These are phyloP conservation scores for Funneliformis caledonium DNA, from an alignment of 371 early-diverging fungal genomes.

Conservation along the genomic window DNA sequence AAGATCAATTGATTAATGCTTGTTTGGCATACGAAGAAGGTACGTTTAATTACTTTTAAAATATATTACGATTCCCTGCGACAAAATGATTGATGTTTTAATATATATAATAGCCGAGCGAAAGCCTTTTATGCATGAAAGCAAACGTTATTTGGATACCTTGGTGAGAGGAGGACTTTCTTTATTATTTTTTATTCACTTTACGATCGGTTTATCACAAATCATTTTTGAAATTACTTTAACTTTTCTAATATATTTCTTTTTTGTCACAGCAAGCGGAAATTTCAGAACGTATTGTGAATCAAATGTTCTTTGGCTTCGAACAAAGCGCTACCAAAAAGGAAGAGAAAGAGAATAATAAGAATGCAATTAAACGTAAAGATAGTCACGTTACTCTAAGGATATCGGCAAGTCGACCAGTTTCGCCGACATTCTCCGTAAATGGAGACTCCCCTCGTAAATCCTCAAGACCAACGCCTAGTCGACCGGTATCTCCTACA, in stretches of 20 bases:
- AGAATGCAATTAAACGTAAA: not conserved
- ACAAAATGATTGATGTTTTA: not conserved
- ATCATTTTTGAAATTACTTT: not conserved
- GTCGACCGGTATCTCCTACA: conserved; percentile 17
- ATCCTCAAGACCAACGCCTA: not conserved
- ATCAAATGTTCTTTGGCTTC: conserved; percentile 41
- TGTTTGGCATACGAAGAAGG: conserved; percentile 59
- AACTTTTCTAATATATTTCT: not conserved
- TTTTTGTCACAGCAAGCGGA: conserved; percentile 23
- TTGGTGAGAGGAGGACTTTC: conserved; percentile 41
- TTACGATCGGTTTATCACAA: not conserved
- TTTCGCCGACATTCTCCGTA: not conserved
- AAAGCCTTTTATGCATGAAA: conserved; percentile 61
- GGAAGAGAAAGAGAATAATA: not conserved
- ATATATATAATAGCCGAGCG: conserved; percentile 43
- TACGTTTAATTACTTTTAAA: conserved; percentile 37
- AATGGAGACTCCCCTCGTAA: not conserved
- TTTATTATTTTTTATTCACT: not conserved
- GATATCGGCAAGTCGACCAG: conserved; percentile 4
- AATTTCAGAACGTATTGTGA: conserved; percentile 40
- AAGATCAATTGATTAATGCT: conserved; percentile 64
- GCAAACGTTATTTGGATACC: conserved; percentile 56
- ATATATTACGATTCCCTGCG: not conserved
- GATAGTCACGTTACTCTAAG: not conserved
- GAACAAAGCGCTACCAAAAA: conserved; percentile 4